Conservation (phyloP, 2,329 filamentous ascomycete genomes). For the Fusarium anthophilum region DNA sequence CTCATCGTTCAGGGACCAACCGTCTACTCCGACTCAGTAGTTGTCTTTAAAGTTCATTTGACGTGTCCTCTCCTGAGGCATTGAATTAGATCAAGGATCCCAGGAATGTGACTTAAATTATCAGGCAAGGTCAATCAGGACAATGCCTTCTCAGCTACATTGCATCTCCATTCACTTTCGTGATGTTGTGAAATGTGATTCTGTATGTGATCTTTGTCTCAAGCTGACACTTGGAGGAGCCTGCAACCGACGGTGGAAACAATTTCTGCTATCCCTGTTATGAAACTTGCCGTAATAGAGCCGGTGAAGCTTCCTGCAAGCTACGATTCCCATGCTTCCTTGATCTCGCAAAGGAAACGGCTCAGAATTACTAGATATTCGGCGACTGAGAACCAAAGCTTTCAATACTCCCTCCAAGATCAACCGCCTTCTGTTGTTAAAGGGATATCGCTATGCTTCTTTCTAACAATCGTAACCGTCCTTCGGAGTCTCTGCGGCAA, state of each 20-base stretch:
- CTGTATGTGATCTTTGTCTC: background rate
- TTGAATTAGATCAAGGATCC: background rate
- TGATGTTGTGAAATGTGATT: background rate
- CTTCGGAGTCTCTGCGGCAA: background rate
- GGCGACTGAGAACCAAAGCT: background rate
- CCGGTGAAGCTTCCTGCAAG: background rate
- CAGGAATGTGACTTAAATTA: background rate
- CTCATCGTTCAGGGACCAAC: background rate
- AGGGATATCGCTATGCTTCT: background rate
- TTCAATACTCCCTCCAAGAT: background rate
- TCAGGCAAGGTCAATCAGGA: background rate
- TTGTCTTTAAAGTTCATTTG: background rate
- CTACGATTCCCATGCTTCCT: background rate
- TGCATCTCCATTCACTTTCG: background rate
- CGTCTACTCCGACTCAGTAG: too few relatives aligned
- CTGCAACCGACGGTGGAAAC: background rate
- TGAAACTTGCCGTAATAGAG: background rate
- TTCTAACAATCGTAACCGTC: background rate
- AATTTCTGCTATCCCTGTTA: background rate
- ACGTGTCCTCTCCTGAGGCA: fast-evolving
- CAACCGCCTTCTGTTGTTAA: background rate
- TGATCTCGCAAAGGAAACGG: too few relatives aligned
- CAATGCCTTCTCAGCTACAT: background rate
- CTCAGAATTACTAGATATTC: background rate
- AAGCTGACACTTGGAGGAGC: background rate